A percentile compares a stretch with the other conserved stretches of the same genome.
phyloP scores from a whole-genome alignment of 164 flowering plant genomes.

The Tinospora cordifolia region DNA sequence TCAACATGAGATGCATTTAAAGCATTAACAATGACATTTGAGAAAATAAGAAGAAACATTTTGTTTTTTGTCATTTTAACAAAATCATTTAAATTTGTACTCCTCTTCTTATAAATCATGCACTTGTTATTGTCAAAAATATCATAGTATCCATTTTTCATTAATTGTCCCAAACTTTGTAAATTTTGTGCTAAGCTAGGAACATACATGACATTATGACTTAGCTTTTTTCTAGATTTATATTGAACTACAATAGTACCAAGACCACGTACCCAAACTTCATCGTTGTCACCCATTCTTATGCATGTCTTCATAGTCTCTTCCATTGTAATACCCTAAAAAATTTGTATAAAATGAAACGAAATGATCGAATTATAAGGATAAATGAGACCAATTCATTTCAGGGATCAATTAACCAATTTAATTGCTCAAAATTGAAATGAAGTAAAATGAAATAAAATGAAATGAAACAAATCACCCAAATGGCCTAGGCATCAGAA shows the following conservation, averaged over 20 bases:
- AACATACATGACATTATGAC: constrained; percentile 10
- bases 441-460: too few species aligned
- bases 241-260: neutral
- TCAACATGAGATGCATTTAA: neutral
- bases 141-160: constrained; percentile 2
- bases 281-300: neutral
- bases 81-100: neutral
- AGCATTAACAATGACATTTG: neutral
- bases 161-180: constrained; percentile 11
- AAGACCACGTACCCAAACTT: neutral
- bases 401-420: too few species aligned
- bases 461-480: too few species aligned
- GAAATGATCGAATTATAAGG: too few species aligned
- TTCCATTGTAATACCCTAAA: neutral
- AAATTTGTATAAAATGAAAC: too few species aligned
- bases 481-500: too few species aligned
- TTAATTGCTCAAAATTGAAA: too few species aligned
- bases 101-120: constrained; percentile 8
- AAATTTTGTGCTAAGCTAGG: constrained; percentile 9
- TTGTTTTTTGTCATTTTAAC: constrained; percentile 8
- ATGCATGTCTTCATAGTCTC: neutral
- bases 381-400: too few species aligned
- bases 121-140: constrained; percentile 8
- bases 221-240: neutral
- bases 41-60: constrained; percentile 5